Evolutionary conservation across 352 stramenopile genomes (phyloP), one percentile per base, ranked within the genome.

Genomic region (Blastocystis hominis): DNA sequence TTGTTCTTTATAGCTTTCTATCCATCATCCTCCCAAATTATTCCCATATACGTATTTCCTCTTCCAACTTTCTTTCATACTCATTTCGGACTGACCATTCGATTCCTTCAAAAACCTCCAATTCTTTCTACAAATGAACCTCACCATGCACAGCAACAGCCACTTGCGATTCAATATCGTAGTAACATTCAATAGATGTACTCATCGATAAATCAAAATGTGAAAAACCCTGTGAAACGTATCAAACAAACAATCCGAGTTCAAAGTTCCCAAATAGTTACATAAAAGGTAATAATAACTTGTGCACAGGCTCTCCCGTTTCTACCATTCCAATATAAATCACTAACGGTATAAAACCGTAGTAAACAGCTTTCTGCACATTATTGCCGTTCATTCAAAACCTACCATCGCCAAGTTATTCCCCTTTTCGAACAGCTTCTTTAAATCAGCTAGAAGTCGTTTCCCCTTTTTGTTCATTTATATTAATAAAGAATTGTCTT

Each of bases 331-430:
- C 70, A 5, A 80, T 36, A 64, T 64, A 80, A 13, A 80, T 24
- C 44, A 80, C 3, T 7, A 80, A 80, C 15, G 70, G 70, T 7
- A 80, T 64, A 24, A 80, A 80, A 20, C 70, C 70, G 20, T 80
- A 80, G 70, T 47, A 80, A n/a, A 80, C 17, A 64, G 70, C 44
- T n/a, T 36, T 80, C 70, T 80, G 63, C 44, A 10, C 6, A 46
- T 61, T 10, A 61, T 34, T 15, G 15, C 24, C 15, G 38, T 10
- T n/a, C 15, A 63, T 9, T 24, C 15, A 50, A 42, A 40, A 53
- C 46, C 20, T 55, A 76, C 64, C 17, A 76, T 34, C 34, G 36
- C 30, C 10, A 80, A 44, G 36, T 80, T 46, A 38, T 80, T 61
- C 30, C 44, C 54, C 70, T 80, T 80, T n/a, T 24, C n/a, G 40